Base-by-base conservation (phyloP, 2,329 filamentous ascomycete genomes). In the Phialophora expanda region DNA sequence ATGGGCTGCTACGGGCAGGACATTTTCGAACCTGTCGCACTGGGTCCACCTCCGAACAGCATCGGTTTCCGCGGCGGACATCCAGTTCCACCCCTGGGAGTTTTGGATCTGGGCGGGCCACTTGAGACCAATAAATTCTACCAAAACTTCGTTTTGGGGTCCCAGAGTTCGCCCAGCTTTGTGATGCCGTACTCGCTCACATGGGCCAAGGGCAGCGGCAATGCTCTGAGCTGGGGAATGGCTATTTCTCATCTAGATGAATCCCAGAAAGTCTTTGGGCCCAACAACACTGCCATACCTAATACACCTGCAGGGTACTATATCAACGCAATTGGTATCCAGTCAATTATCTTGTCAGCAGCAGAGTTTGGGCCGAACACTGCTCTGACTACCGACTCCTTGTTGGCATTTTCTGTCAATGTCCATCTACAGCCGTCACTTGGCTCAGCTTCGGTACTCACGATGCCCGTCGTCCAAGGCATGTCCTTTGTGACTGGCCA, bases 401-500 rank as follows among this genome's bases (percentile, higher is more conserved):
- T 85, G 26, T 77, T 81, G 61, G 83, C 83, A 1, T 87, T 88
- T 72, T 87, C 86, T 0, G 84, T 84, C 14, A 87, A 92, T 69
- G 87, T 92, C 54, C 89, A 90, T 53, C 81, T 98, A 34, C 84
- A 81, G 58, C 82, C 84, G 2, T 79, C 82, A 24, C 74, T 77
- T n/a, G 80, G 81, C 2, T 82, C 84, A 7, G 76, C 81, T 1
- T 85, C 89, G 0, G 82, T 85, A 1, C 84, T 98, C 22, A 89
- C 86, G 0, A 92, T 96, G 70, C 93, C 93, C 0, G 75, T 97
- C 7, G 87, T 96, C 0, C 94, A 98, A 75, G 95, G 95, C 11
- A 95, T 96, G 87, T 89, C 87, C 0, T 96, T 93, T 72, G 82
- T 97, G 20, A 97, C 93, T 4, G 93, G 84, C 0, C 77, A 90